Conservation (phyloP, 306 rosid species). For the Urtica urens region DNA sequence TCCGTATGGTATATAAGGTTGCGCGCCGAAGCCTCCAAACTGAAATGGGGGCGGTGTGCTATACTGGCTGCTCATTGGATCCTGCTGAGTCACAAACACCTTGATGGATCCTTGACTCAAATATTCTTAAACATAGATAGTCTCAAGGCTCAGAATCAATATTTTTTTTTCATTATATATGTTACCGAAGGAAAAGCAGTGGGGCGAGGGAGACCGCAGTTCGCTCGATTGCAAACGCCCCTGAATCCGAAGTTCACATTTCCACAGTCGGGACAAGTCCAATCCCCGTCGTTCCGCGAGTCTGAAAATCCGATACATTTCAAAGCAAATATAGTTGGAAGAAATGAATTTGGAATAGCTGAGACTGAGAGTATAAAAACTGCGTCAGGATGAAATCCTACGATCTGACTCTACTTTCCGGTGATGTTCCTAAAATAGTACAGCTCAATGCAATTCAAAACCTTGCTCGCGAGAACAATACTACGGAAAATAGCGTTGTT, state of each 20-base stretch:
- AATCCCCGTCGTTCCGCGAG: constrained; percentile 35
- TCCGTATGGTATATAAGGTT: constrained; percentile 35
- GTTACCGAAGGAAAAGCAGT: constrained; percentile 22
- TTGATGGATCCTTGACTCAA: neutral
- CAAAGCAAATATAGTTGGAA: too few relatives aligned
- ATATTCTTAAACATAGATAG: neutral
- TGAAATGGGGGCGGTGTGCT: constrained; percentile 24
- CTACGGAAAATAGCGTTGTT: too few relatives aligned
- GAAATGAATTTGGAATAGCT: too few relatives aligned
- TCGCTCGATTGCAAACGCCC: constrained; percentile 31
- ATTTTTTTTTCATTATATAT: too few relatives aligned
- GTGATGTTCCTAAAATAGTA: too few relatives aligned
- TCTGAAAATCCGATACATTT: constrained; percentile 19
- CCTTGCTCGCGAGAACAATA: too few relatives aligned
- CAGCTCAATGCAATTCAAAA: too few relatives aligned
- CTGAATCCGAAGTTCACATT: constrained; percentile 42
- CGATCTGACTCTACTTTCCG: too few relatives aligned
- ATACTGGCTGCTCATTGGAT: constrained; percentile 31
- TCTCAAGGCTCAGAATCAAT: neutral
- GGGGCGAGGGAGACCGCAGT: constrained; percentile 34
- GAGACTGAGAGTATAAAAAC: too few relatives aligned
- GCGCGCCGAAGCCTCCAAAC: constrained; percentile 28
- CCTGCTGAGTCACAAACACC: constrained; percentile 20
- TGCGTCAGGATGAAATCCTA: too few relatives aligned
- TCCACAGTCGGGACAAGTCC: constrained; percentile 40